Evolutionary conservation across 2,329 filamentous ascomycete genomes (phyloP).

Genomic region (Xylaria sp.): DNA sequence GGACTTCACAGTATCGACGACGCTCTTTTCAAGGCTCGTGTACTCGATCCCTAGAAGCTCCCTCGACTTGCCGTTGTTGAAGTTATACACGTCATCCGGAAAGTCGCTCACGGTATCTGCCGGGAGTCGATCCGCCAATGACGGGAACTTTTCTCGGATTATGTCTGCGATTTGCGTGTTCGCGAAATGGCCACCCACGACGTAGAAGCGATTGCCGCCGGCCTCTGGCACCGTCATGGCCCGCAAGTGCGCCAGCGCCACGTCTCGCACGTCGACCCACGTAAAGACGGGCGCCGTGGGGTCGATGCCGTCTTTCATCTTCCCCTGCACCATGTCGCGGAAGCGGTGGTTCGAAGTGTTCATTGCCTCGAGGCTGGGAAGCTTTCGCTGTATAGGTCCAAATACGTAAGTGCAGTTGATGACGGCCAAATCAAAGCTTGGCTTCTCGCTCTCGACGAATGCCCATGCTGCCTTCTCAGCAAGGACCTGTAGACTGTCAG

Average conservation of each 20-base stretch:
- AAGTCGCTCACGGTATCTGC: slow-evolving; percentile 52
- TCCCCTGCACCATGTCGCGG: slow-evolving; percentile 70
- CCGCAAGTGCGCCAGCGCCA: slow-evolving; percentile 72
- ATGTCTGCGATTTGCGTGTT: slow-evolving; percentile 69
- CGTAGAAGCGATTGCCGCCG: slow-evolving; percentile 71
- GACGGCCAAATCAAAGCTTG: slow-evolving; percentile 69
- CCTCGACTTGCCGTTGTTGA: slow-evolving; percentile 66
- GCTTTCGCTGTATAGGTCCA: slow-evolving; percentile 71
- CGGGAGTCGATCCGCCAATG: slow-evolving; percentile 62
- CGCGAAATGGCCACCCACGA: slow-evolving; percentile 69
- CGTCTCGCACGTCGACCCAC: slow-evolving; percentile 71
- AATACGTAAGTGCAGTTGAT: slow-evolving; percentile 73
- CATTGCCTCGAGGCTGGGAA: slow-evolving; percentile 70
- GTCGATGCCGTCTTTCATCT: slow-evolving; percentile 66
- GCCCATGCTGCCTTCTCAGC: slow-evolving; percentile 76
- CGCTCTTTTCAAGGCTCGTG: slow-evolving; percentile 65
- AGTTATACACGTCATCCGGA: slow-evolving; percentile 62
- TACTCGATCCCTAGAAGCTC: slow-evolving; percentile 71
- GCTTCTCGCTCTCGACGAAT: slow-evolving; percentile 66
- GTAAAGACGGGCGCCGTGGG: slow-evolving; percentile 67
- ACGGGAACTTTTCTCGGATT: slow-evolving; percentile 65
- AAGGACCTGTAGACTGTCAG: slow-evolving; percentile 61
- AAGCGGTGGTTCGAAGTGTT: slow-evolving; percentile 80
- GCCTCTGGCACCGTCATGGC: slow-evolving; percentile 67
- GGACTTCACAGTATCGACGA: slow-evolving; percentile 67